Evolutionary conservation across 129 eudicot genomes (phyloP).

Genomic region (Tagetes patula): DNA sequence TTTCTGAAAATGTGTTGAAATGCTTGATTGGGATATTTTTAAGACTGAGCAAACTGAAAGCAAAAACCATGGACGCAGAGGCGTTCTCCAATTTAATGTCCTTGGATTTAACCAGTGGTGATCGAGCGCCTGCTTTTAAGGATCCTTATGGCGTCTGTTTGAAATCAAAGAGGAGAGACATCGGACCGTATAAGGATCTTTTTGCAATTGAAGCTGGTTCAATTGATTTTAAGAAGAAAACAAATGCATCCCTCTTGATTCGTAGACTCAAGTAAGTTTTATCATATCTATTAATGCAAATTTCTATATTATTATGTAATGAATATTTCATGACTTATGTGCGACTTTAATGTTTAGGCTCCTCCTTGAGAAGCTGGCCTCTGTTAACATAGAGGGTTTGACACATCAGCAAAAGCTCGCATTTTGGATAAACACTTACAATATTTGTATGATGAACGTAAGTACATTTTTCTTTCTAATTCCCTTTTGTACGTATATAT

Average conservation of each 20-base stretch:
- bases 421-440: conserved; percentile 87
- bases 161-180: conserved; percentile 54
- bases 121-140: conserved; percentile 44
- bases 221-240: conserved; percentile 61
- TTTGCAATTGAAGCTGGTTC: conserved; percentile 67
- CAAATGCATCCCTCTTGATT: conserved; percentile 65
- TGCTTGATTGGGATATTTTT: conserved; percentile 64
- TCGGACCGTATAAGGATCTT: conserved; percentile 64
- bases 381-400: conserved; percentile 65
- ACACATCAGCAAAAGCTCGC: conserved; percentile 91
- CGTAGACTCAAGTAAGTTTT: conserved; percentile 72
- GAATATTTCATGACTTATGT: not conserved
- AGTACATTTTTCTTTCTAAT: conserved; percentile 13
- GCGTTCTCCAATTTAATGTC: conserved; percentile 46
- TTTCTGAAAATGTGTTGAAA: conserved; percentile 71
- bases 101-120: conserved; percentile 32
- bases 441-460: conserved; percentile 95
- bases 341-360: conserved; percentile 49
- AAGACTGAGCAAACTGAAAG: conserved; percentile 62
- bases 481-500: not conserved
- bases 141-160: conserved; percentile 66
- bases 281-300: not conserved
- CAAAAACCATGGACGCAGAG: conserved; percentile 59
- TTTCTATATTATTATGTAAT: not conserved
- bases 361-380: conserved; percentile 69